Evolutionary conservation across 768 basidiomycete species (phyloP), one percentile per base, ranked within the genome.

Genomic region (Mycena haematopus): DNA sequence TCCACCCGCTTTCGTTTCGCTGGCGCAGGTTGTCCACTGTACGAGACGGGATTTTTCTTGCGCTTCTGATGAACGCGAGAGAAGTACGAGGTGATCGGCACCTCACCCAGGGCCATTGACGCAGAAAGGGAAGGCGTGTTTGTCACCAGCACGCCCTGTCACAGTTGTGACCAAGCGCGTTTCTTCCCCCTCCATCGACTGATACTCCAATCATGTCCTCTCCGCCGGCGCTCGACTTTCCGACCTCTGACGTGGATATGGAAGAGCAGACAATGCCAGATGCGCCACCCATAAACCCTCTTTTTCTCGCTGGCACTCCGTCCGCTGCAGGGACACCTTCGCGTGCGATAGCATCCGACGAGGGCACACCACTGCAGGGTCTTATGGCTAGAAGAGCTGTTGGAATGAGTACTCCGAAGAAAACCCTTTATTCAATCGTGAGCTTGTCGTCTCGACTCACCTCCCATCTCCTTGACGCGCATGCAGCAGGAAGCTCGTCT

Each of bases 211-310:
- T 42, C 56, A 89, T 89, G 87, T 88, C 87, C 9, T 89, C 86
- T 44, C 87, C 86, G 25, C 86, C 86, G 21, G 78, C 82, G 35
- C 73, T 88, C 40, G 86, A 89, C 67, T 88, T 88, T 69, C 87
- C 87, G 4, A 80, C 86, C 1, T 88, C 86, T 6, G 88, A 88
- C 55, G 76, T 83, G 31, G 77, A 84, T n/a, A 86, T 86, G 85
- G 79, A 73, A 33, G 74, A 73, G 17, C 78, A 81, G 60, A 77
- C 78, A 4, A 76, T 81, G 65, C 75, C 78, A 2, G 73, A 79
- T 45, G 80, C 79, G 1, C 82, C 78, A 13, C 73, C 78, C 1
- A 68, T 73, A 22, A 73, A 79, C 29, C 83, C 83, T 40, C 79
- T 88, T 40, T 87, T 88, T 68, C 76, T 87, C 3, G 79, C 80